Evolutionary conservation across 2,329 filamentous ascomycete genomes (phyloP).

Genomic region (Fusarium odoratissimum): DNA sequence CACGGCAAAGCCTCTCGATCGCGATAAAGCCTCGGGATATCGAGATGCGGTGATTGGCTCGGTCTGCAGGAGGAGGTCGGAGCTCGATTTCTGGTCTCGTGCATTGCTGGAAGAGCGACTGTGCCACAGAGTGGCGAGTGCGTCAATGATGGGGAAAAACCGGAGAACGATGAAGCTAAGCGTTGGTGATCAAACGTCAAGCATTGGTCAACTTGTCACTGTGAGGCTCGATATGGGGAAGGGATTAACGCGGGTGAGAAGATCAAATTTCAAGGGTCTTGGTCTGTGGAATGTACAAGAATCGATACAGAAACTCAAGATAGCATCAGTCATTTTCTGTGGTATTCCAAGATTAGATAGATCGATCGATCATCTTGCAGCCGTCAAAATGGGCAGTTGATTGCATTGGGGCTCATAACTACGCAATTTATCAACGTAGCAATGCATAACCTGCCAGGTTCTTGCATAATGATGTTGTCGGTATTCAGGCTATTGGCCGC

Average conservation of each 20-base stretch:
- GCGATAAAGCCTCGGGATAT: constrained; percentile 49
- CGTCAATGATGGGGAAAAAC: constrained; percentile 34
- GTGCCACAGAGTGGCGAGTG: constrained; percentile 48
- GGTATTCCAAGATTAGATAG: not conserved
- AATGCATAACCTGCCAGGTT: constrained; percentile 20
- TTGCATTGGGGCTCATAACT: constrained; percentile 18
- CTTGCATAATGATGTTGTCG: not conserved
- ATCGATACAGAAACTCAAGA: constrained; percentile 8
- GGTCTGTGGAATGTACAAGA: constrained; percentile 32
- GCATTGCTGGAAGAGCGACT: constrained; percentile 10
- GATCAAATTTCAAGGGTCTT: constrained; percentile 35
- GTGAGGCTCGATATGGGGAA: constrained; percentile 32
- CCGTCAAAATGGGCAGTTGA: constrained; percentile 13
- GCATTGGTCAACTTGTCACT: constrained; percentile 28
- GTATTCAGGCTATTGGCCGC: not conserved
- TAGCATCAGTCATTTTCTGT: not conserved
- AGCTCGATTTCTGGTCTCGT: constrained; percentile 27
- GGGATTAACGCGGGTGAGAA: constrained; percentile 28
- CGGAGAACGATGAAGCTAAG: constrained; percentile 31
- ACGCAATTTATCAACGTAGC: constrained; percentile 5
- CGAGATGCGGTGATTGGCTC: constrained; percentile 38
- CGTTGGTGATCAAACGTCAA: constrained; percentile 32
- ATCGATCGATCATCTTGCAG: constrained; percentile 41
- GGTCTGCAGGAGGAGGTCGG: constrained; percentile 39
- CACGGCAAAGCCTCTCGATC: constrained; percentile 21